Evolutionary conservation across 1,284 basidiomycete genomes (phyloP), one percentile per base, ranked within the genome.

Genomic region (Austroboletus olivaceoglutinosus): DNA sequence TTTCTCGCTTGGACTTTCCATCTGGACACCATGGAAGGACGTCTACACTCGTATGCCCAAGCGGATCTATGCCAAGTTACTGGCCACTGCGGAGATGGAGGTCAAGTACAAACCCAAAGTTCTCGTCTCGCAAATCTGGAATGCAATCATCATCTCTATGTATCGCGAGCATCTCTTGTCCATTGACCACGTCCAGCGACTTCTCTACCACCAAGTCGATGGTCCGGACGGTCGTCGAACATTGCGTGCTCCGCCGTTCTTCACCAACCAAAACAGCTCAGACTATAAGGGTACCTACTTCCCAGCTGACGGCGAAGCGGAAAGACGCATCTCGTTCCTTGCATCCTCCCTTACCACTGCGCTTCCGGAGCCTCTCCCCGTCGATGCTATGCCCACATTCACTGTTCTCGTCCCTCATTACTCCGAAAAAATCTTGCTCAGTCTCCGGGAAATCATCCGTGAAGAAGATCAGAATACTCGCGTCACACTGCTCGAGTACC

Each of bases 21-120:
- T 98, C 61, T 98, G 94, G 94, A 98, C 94, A 0, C 94, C 94
- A 0, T 98, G 94, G 94, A 88, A 86, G 69, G 93, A 96, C 64
- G 91, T 97, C 48, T 98, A 86, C 68, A 93, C 91, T n/a, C 81
- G 94, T 49, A 76, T 98, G 67, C 94, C 94, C 11, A 98, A 97
- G 77, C 81, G 94, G 44, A 95, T 98, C 57, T 98, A 95, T 71
- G 93, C 94, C 56, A 98, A 98, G 75, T 74, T 98, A 25, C 76
- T 98, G 39, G 92, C 94, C 9, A 97, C 94, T 0, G 82, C 79
- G 5, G 93, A 96, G 62, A 98, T 97, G 93, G 93, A 96, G 67
- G 85, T 95, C 69, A 95, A 95, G 71, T 98, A 97, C 75, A 97
- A 97, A 73, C 94, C 94, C 51, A 98, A 98, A 80, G 94, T 98